phyloP scores from a whole-genome alignment of 345 rosid species.

The Pugionium cornutum region DNA sequence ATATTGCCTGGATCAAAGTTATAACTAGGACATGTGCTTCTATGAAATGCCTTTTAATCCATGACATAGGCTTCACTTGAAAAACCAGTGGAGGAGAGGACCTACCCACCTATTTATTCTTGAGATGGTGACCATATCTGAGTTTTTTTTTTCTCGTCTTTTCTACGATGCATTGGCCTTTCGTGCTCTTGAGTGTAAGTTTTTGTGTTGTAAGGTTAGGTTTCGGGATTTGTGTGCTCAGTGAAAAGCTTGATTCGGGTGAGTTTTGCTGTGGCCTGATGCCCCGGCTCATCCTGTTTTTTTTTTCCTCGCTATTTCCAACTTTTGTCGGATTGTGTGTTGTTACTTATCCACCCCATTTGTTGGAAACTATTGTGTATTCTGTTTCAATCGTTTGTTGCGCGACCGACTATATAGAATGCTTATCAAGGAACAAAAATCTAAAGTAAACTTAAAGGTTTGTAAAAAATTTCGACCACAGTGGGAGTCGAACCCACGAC shows the following conservation, averaged over 20 bases:
- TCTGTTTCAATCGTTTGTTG: not conserved
- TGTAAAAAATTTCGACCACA: slow-evolving; percentile 50
- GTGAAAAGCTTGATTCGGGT: slow-evolving; percentile 19
- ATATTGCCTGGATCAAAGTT: slow-evolving; percentile 42
- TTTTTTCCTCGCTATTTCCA: not conserved
- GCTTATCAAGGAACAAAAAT: too few species aligned
- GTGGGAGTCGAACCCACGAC: slow-evolving; percentile 96
- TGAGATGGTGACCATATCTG: not conserved
- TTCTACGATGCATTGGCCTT: slow-evolving; percentile 6
- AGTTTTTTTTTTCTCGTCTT: too few species aligned
- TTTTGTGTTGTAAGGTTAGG: slow-evolving; percentile 23
- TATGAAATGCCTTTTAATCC: slow-evolving; percentile 40
- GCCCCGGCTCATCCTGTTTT: slow-evolving; percentile 36
- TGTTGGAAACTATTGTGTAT: not conserved
- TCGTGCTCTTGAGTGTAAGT: slow-evolving; percentile 14
- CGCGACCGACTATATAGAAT: not conserved
- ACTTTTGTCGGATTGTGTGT: not conserved
- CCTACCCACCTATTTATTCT: not conserved
- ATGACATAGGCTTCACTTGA: not conserved
- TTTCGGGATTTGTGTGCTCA: slow-evolving; percentile 23
- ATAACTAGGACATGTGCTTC: slow-evolving; percentile 47
- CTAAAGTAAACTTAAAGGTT: not conserved
- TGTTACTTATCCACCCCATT: not conserved
- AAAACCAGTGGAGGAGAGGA: too few species aligned
- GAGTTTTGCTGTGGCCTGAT: slow-evolving; percentile 40